These are phyloP conservation scores for Guyanaporus albipodus DNA, from an alignment of 768 basidiomycete genomes.

Conservation along the genomic window DNA sequence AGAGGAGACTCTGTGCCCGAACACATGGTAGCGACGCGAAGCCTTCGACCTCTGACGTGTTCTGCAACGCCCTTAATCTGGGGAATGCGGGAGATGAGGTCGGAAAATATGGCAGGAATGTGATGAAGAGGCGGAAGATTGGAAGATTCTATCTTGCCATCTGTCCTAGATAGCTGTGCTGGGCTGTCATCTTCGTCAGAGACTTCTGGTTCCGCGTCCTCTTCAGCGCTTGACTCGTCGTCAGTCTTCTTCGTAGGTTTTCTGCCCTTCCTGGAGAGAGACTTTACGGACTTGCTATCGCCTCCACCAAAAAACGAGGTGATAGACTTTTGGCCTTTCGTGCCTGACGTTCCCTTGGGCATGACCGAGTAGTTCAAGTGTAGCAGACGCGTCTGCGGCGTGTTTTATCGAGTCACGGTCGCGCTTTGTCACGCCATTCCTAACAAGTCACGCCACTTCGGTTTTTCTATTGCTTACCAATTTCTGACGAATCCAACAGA, in stretches of 20 bases:
- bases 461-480: too few relatives aligned
- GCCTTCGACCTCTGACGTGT: conserved; percentile 69
- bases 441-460: conserved; percentile 14
- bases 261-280: conserved; percentile 25
- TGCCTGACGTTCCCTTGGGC: conserved; percentile 43
- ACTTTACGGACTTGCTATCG: conserved; percentile 26
- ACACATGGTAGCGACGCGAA: conserved; percentile 96
- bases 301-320: conserved; percentile 48
- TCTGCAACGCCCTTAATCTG: conserved; percentile 63
- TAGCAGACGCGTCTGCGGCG: conserved; percentile 11
- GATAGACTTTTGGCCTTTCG: conserved; percentile 51
- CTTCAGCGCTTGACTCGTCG: conserved; percentile 29
- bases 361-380: conserved; percentile 30
- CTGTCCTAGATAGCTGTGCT: conserved; percentile 36
- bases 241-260: conserved; percentile 33
- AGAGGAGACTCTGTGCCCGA: conserved; percentile 95
- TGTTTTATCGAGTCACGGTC: conserved; percentile 25
- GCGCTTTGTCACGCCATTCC: conserved; percentile 16
- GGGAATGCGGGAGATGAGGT: conserved; percentile 64
- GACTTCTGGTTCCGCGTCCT: conserved; percentile 30
- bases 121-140: conserved; percentile 74
- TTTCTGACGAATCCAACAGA: too few relatives aligned
- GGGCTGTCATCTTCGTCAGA: conserved; percentile 31
- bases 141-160: conserved; percentile 48
- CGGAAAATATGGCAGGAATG: conserved; percentile 68